phyloP scores from a whole-genome alignment of 148 eudicot species.

The Vaccinium vitisidaea region DNA sequence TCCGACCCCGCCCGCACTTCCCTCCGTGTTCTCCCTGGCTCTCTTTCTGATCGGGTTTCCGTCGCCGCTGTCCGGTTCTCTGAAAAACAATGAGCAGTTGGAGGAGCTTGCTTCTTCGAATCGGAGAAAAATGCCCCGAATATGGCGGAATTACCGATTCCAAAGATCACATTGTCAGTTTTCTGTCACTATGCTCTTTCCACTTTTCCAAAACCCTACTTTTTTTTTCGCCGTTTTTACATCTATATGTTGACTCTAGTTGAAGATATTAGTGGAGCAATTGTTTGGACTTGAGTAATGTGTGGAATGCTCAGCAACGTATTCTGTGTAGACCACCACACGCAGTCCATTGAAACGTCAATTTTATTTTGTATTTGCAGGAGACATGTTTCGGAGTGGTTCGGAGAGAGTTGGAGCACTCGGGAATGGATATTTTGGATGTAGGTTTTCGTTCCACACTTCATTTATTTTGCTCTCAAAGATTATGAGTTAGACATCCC shows the following conservation, averaged over 20 bases:
- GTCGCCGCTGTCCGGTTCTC: neutral
- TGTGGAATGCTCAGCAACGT: neutral
- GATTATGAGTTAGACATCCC: neutral
- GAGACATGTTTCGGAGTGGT: constrained; percentile 67
- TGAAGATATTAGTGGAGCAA: neutral
- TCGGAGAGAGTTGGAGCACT: constrained; percentile 75
- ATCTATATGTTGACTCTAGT: neutral
- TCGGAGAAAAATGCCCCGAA: constrained; percentile 70
- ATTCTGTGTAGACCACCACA: neutral
- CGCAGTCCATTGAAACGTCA: neutral
- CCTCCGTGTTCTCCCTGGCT: neutral
- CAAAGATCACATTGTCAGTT: constrained; percentile 69
- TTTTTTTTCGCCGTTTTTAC: neutral
- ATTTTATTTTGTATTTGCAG: constrained; percentile 37
- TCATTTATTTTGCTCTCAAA: neutral
- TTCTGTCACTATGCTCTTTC: neutral
- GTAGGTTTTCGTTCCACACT: constrained; percentile 26
- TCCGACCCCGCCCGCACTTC: neutral
- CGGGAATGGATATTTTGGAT: constrained; percentile 45
- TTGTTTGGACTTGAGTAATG: neutral
- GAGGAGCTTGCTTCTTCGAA: constrained; percentile 54
- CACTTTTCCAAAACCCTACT: constrained; percentile 2
- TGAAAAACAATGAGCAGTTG: constrained; percentile 51
- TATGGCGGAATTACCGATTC: constrained; percentile 50
- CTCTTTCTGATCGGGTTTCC: neutral